These are phyloP conservation scores for Euphorbia pulcherrima DNA, from an alignment of 345 rosid species.

Conservation along the genomic window DNA sequence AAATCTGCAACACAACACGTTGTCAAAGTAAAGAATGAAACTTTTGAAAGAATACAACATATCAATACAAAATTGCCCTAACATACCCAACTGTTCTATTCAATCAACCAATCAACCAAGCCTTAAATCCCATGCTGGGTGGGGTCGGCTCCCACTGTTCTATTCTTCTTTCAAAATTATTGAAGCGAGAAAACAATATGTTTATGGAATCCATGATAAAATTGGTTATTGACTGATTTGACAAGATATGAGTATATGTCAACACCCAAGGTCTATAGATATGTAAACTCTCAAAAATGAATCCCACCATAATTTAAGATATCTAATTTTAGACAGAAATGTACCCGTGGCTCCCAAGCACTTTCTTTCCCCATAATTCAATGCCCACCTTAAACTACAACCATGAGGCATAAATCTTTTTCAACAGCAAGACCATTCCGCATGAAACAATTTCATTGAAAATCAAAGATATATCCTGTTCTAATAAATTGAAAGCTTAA, in stretches of 20 bases:
- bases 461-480: no score
- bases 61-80: not conserved
- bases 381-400: not conserved
- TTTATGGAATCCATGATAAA: not conserved
- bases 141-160: no score
- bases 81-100: not conserved
- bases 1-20: slow-evolving; percentile 51
- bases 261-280: not conserved
- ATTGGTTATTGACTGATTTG: not conserved
- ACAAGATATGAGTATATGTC: not conserved
- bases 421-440: not conserved
- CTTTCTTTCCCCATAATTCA: not conserved
- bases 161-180: not conserved
- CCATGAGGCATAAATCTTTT: not conserved
- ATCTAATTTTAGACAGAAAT: not conserved
- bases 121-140: no score
- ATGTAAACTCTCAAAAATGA: not conserved
- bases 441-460: not conserved
- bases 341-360: not conserved
- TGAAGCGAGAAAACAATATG: not conserved
- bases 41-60: not conserved
- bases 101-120: no score
- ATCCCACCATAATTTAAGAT: not conserved
- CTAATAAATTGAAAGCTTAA: no score
- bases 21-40: slow-evolving; percentile 7